A percentile compares a stretch with the other conserved stretches of the same genome.
These are phyloP conservation scores for Emmonsiellopsis sp. DNA, from an alignment of 2,329 filamentous ascomycete genomes.

Conservation along the genomic window DNA sequence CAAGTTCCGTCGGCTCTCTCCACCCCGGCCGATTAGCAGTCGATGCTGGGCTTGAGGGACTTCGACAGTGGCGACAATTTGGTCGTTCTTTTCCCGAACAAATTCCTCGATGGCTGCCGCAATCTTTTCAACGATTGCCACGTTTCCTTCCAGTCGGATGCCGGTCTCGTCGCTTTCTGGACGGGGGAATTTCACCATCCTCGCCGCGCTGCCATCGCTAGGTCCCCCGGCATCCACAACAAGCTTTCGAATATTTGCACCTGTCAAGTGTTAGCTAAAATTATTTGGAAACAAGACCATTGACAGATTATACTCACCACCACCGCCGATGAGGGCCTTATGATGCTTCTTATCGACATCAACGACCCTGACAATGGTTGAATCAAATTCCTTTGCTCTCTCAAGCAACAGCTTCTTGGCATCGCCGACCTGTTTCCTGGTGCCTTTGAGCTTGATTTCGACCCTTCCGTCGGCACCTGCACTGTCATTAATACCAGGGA, in stretches of 20 bases:
- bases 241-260: constrained; percentile 75
- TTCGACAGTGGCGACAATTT: constrained; percentile 68
- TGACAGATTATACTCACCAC: constrained; percentile 53
- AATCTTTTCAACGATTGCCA: constrained; percentile 80
- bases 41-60: constrained; percentile 86
- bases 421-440: constrained; percentile 79
- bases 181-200: constrained; percentile 90
- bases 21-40: constrained; percentile 81
- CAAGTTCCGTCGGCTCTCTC: constrained; percentile 73
- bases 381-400: constrained; percentile 77
- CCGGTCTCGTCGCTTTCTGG: constrained; percentile 70
- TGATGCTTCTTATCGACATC: constrained; percentile 95
- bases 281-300: neutral
- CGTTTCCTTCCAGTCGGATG: constrained; percentile 82
- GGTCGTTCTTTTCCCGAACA: constrained; percentile 72
- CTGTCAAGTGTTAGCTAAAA: constrained; percentile 43
- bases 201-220: constrained; percentile 73
- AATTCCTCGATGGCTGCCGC: constrained; percentile 70
- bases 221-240: constrained; percentile 82
- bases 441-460: constrained; percentile 86
- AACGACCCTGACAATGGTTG: constrained; percentile 74
- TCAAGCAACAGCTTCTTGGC: constrained; percentile 86
- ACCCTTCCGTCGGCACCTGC: constrained; percentile 57
- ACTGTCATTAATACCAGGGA: constrained; percentile 69
- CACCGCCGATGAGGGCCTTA: constrained; percentile 75